Base-by-base conservation (phyloP, 768 basidiomycete genomes). In the Termitomyces sp. region DNA sequence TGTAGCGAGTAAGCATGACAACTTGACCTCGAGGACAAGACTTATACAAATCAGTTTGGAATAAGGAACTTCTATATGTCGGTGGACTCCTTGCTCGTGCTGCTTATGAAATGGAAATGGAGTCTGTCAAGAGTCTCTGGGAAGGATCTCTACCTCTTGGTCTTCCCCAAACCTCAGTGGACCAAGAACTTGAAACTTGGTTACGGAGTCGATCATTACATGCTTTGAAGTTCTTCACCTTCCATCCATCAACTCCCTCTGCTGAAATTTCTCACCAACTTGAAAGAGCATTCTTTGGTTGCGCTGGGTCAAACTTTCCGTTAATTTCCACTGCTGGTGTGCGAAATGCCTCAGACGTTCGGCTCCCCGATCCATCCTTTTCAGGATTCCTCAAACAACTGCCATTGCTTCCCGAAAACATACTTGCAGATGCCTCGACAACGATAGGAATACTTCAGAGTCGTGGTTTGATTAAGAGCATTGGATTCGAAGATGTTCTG, bases 171-270 rank as follows among this genome's bases (percentile, higher is more conserved):
- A 67, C 59, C 7, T 56, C 68, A 13, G 70, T 74, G 51, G 72
- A 80, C 57, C 62, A 68, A 43, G 79, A 85, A 47, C 61, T 83
- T 23, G 76, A 78, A 53, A 66, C 71, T 18, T 79, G 82, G 75
- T 70, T 95, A 12, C 78, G 78, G 26, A 71, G 72, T 28, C 82
- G 88, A 16, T 87, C 85, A 14, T 72, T 93, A 18, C 96, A 98
- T 65, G 82, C 88, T 5, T 77, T 97, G 54, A 85, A 84, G 60
- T 97, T 97, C 75, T 98, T 97, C 77, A 89, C 91, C 2, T 98
- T 93, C 72, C 83, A 86, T 63, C 75, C 81, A 2, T 96, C 96
- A 0, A 96, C 96, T 0, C 96, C 96, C 1, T 93, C 91, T 0
- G 69, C 84, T 1, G 83, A 90, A 50, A 91, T 98, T 33, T 87